Conservation (phyloP, 176 grass and related monocot species). For the Rhynchospora pubera region DNA sequence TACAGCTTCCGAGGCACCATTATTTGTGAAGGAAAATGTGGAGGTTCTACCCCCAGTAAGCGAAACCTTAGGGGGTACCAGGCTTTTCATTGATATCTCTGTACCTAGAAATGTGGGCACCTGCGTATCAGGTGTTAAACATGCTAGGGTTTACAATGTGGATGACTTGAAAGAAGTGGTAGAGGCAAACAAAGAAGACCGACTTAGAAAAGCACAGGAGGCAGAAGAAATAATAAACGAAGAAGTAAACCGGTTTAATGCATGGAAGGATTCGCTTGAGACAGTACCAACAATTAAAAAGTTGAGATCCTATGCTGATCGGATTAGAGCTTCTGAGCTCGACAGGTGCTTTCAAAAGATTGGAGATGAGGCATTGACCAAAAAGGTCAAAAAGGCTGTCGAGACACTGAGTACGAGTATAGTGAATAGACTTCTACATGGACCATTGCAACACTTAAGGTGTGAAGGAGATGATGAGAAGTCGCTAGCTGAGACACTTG, state of each 20-base stretch:
- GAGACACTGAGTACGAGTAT: slow-evolving; percentile 71
- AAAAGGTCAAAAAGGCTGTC: slow-evolving; percentile 66
- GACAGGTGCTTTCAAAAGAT: slow-evolving; percentile 86
- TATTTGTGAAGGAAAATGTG: slow-evolving; percentile 58
- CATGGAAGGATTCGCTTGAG: slow-evolving; percentile 77
- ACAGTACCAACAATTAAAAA: slow-evolving; percentile 89
- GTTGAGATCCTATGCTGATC: slow-evolving; percentile 66
- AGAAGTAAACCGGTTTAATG: slow-evolving; percentile 69
- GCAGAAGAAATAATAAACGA: slow-evolving; percentile 64
- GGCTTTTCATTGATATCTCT: slow-evolving; percentile 76
- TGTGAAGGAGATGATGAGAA: slow-evolving; percentile 65
- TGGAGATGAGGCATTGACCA: slow-evolving; percentile 49
- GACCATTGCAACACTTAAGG: slow-evolving; percentile 76
- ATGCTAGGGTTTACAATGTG: slow-evolving; percentile 62
- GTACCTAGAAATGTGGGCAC: slow-evolving; percentile 71
- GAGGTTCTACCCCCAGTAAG: slow-evolving; percentile 37
- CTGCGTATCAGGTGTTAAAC: slow-evolving; percentile 42
- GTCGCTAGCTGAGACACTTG: slow-evolving; percentile 64
- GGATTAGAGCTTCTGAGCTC: slow-evolving; percentile 68
- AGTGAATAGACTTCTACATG: slow-evolving; percentile 82
- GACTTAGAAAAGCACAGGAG: slow-evolving; percentile 70
- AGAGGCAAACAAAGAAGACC: slow-evolving; percentile 80
- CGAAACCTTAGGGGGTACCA: slow-evolving; percentile 36
- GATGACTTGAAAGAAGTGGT: slow-evolving; percentile 94
- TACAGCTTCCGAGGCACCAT: slow-evolving; percentile 66